Evolutionary conservation across 2,329 filamentous ascomycete genomes (phyloP).

Genomic region (Drechslerella stenobrocha): DNA sequence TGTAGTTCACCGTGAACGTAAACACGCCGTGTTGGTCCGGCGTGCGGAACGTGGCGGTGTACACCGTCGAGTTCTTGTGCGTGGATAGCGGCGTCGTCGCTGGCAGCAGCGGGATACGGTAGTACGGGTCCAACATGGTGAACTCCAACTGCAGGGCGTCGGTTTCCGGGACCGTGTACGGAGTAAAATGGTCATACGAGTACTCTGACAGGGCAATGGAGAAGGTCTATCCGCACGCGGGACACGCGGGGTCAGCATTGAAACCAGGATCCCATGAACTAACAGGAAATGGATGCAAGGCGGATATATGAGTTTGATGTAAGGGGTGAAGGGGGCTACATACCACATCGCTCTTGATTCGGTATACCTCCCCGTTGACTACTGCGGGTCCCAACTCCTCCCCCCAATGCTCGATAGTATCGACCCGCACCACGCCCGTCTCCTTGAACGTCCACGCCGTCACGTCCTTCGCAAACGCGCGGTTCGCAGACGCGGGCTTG

Average conservation of each 20-base stretch:
- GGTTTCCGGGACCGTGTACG: constrained; percentile 69
- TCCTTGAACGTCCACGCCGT: constrained; percentile 98
- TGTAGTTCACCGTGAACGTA: constrained; percentile 97
- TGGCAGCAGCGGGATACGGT: constrained; percentile 74
- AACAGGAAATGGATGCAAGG: too few relatives aligned
- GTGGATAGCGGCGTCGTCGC: constrained; percentile 58
- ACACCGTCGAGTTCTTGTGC: constrained; percentile 68
- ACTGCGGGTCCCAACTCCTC: constrained; percentile 57
- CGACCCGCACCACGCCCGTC: constrained; percentile 82
- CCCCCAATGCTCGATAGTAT: constrained; percentile 74
- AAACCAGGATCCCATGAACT: too few relatives aligned
- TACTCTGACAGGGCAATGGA: constrained; percentile 88
- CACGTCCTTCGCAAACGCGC: constrained; percentile 79
- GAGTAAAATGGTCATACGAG: constrained; percentile 70
- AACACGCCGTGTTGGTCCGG: constrained; percentile 99
- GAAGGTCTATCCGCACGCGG: constrained; percentile 65
- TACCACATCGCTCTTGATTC: constrained; percentile 96
- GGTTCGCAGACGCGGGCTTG: constrained; percentile 69
- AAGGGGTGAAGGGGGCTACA: constrained; percentile 57
- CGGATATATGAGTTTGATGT: too few relatives aligned
- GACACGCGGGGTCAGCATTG: neutral
- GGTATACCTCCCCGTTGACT: constrained; percentile 82
- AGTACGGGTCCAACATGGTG: constrained; percentile 97
- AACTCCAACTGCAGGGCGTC: constrained; percentile 93
- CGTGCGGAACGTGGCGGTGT: constrained; percentile 73